Conservation (phyloP, 768 basidiomycete genomes). For the Russula sp. region DNA sequence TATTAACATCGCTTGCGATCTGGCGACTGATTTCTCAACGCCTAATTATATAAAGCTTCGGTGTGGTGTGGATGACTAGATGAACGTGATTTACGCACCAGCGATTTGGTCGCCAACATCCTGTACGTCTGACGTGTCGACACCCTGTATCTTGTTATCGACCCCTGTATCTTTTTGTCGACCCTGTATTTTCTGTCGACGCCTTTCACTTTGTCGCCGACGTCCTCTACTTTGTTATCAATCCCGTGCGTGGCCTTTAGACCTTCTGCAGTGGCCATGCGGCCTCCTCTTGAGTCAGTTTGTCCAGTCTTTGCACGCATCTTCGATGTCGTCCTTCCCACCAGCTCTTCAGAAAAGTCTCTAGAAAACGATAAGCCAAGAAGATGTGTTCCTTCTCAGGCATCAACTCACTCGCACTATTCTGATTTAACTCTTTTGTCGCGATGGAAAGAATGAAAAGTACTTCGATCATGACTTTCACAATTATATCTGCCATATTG, state of each 20-base stretch:
- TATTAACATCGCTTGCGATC: background rate
- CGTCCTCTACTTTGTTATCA: slow-evolving; percentile 1
- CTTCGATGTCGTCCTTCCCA: slow-evolving; percentile 2
- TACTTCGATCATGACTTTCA: slow-evolving; percentile 1
- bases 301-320: background rate
- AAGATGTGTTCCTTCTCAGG: background rate
- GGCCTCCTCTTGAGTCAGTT: background rate
- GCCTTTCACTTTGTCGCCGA: background rate
- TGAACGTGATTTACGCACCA: background rate
- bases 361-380: background rate
- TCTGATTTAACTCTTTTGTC: background rate
- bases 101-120: background rate
- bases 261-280: background rate
- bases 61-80: background rate
- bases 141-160: background rate
- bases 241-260: background rate
- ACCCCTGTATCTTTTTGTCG: too few relatives aligned
- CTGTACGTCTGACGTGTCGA: background rate
- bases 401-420: background rate
- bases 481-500: background rate
- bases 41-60: background rate
- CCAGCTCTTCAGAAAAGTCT: background rate
- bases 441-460: background rate
- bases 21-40: slow-evolving; percentile 2
- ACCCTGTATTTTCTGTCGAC: too few relatives aligned